Conservation (phyloP, 2,329 filamentous ascomycete genomes). For the Penicillium sp. region DNA sequence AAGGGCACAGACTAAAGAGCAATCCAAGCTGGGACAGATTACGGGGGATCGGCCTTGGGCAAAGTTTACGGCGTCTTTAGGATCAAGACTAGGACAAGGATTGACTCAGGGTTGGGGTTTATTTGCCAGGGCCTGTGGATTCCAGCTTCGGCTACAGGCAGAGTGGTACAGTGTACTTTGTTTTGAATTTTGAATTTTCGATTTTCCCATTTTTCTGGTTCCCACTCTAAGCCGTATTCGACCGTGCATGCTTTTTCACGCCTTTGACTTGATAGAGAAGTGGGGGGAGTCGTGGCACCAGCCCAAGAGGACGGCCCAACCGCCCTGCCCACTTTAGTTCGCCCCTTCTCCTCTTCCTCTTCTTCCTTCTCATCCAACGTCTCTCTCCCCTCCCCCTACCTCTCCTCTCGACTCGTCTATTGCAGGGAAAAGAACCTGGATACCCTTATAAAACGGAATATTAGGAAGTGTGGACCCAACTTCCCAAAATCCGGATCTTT, state of each 20-base stretch:
- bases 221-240: slow-evolving; percentile 31
- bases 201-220: neutral
- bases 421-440: neutral
- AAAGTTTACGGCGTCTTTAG: neutral
- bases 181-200: neutral
- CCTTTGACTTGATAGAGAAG: slow-evolving; percentile 25
- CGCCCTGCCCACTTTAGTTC: slow-evolving; percentile 35
- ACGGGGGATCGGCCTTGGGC: slow-evolving; percentile 18
- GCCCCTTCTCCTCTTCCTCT: slow-evolving; percentile 31
- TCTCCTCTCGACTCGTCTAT: slow-evolving; percentile 2
- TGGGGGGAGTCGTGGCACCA: slow-evolving; percentile 46
- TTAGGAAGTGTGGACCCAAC: neutral
- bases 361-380: slow-evolving; percentile 7
- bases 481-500: slow-evolving; percentile 1
- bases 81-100: slow-evolving; percentile 1
- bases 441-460: neutral
- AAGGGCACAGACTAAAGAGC: slow-evolving; percentile 24
- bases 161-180: slow-evolving; percentile 1
- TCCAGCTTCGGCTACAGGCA: slow-evolving; percentile 6
- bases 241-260: slow-evolving; percentile 27
- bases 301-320: slow-evolving; percentile 41
- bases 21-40: slow-evolving; percentile 19
- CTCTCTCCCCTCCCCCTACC: slow-evolving; percentile 8
- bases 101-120: slow-evolving; percentile 2
- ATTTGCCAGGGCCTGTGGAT: slow-evolving; percentile 1